Percentiles rank a stretch among this genome's conserved stretches.
Evolutionary conservation across 805 yeast genomes (phyloP).

Genomic region (Yarrowia alimentaria): DNA sequence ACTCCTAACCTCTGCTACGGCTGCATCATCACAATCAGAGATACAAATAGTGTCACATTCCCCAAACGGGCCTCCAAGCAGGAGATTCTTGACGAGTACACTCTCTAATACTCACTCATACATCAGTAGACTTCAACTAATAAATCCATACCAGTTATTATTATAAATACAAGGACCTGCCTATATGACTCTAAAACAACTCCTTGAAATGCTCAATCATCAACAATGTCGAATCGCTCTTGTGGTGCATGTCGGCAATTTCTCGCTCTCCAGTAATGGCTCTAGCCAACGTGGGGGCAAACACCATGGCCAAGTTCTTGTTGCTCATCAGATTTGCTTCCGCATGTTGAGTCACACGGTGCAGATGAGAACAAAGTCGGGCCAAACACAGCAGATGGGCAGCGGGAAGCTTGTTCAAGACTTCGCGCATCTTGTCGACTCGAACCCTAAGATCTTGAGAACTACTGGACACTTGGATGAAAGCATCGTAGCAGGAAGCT

Average conservation of each 20-base stretch:
- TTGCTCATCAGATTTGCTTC: slow-evolving; percentile 73
- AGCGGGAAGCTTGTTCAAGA: slow-evolving; percentile 57
- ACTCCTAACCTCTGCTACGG: slow-evolving; percentile 23
- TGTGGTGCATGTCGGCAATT: slow-evolving; percentile 75
- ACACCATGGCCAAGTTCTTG: slow-evolving; percentile 82
- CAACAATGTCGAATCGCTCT: slow-evolving; percentile 76
- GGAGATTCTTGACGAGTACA: slow-evolving; percentile 17
- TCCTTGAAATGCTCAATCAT: slow-evolving; percentile 43
- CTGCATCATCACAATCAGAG: slow-evolving; percentile 16
- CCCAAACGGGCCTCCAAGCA: slow-evolving; percentile 15
- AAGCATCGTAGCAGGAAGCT: slow-evolving; percentile 62
- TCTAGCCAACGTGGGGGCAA: slow-evolving; percentile 88
- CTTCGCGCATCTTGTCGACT: slow-evolving; percentile 46
- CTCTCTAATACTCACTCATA: neutral
- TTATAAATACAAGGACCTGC: slow-evolving; percentile 24
- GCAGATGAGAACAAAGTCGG: slow-evolving; percentile 62
- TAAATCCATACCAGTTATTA: neutral
- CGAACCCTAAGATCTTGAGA: slow-evolving; percentile 36
- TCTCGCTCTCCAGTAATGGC: slow-evolving; percentile 79
- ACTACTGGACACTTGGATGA: slow-evolving; percentile 51
- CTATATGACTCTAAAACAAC: slow-evolving; percentile 7
- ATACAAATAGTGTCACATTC: neutral
- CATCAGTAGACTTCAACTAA: neutral
- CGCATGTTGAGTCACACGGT: slow-evolving; percentile 53
- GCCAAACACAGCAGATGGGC: slow-evolving; percentile 63